A percentile compares a stretch with the other conserved stretches of the same genome.
Conservation (phyloP, 805 yeast genomes). For the Sugiyamaella smithiae region DNA sequence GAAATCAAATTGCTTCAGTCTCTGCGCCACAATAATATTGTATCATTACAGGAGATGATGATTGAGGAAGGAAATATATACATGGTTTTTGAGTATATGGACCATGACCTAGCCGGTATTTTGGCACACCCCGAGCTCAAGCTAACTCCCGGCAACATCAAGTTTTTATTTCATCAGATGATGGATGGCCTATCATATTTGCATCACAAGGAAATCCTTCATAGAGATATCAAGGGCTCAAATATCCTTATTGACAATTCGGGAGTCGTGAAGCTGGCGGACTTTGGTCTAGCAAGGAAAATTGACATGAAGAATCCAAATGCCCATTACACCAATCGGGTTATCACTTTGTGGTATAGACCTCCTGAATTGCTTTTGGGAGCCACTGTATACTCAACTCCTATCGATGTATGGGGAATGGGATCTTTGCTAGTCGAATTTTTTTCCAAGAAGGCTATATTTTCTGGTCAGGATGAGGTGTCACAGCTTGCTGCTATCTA, state of each 20-base stretch:
- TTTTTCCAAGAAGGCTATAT: constrained; percentile 68
- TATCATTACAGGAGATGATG: constrained; percentile 85
- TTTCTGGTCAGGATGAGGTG: constrained; percentile 87
- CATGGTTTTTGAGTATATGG: constrained; percentile 92
- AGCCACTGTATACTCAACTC: constrained; percentile 83
- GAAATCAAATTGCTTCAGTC: constrained; percentile 85
- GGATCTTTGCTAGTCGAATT: constrained; percentile 88
- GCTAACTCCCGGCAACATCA: constrained; percentile 65
- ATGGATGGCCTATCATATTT: constrained; percentile 77
- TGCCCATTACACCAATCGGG: constrained; percentile 90
- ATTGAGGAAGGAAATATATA: constrained; percentile 68
- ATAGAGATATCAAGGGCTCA: constrained; percentile 94
- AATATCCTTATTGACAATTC: constrained; percentile 72
- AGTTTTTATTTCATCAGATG: constrained; percentile 74
- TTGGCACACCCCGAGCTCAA: constrained; percentile 68
- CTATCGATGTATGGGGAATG: constrained; percentile 95
- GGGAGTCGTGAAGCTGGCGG: constrained; percentile 87
- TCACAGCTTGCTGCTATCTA: constrained; percentile 77
- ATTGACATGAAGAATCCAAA: constrained; percentile 35
- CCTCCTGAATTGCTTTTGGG: constrained; percentile 94
- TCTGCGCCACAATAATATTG: constrained; percentile 76
- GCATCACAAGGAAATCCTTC: constrained; percentile 60
- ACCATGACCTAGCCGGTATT: constrained; percentile 88
- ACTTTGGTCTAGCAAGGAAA: constrained; percentile 82
- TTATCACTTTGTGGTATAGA: constrained; percentile 94